Conservation (phyloP, 139 green algal species). For the Haematococcus sp. region DNA sequence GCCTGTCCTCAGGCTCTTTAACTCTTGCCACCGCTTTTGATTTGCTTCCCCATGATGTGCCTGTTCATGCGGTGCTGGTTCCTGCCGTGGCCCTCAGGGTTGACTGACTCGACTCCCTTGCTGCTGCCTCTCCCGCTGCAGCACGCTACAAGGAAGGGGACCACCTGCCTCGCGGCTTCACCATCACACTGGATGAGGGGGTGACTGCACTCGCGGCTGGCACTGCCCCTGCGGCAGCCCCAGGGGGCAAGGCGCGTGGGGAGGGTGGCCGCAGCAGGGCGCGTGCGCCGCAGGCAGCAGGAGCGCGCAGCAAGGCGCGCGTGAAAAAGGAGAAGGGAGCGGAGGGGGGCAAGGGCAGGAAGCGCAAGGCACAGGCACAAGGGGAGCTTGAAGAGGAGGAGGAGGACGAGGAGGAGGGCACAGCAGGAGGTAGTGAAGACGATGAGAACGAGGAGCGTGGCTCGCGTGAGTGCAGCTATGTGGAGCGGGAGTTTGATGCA, state of each 20-base stretch:
- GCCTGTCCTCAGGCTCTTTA: neutral
- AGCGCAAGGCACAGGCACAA: neutral
- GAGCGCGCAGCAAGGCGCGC: too few species aligned
- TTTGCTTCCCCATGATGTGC: neutral
- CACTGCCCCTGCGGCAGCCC: too few species aligned
- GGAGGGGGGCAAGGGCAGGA: too few species aligned
- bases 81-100: neutral
- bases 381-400: neutral
- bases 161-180: conserved; percentile 7
- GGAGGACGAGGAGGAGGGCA: neutral
- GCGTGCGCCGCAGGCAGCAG: too few species aligned
- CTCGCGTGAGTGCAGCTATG: too few species aligned
- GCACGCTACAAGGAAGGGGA: neutral
- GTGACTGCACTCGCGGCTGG: neutral
- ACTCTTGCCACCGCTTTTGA: neutral
- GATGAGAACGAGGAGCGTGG: too few species aligned
- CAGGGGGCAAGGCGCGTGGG: too few species aligned
- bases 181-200: neutral
- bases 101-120: neutral
- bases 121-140: too few species aligned
- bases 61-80: neutral
- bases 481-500: too few species aligned
- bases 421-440: neutral
- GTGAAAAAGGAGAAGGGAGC: too few species aligned
- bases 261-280: too few species aligned